Conservation (phyloP, 2,329 filamentous ascomycete genomes). For the Fusarium robinianum region DNA sequence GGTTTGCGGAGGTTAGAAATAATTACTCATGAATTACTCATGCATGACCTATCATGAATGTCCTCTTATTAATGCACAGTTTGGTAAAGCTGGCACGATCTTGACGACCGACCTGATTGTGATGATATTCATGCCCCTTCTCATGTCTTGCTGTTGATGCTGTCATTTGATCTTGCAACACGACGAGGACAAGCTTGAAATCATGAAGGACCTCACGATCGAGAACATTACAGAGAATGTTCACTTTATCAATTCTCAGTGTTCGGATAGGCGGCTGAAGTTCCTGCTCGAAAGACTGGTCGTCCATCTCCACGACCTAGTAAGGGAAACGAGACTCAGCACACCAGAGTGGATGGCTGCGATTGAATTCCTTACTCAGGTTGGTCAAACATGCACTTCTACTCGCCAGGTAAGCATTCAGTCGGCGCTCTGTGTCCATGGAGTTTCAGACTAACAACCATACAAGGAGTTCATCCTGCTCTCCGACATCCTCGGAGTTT, state of each 20-base stretch:
- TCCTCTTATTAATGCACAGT: no score
- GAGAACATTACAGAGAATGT: conserved; percentile 78
- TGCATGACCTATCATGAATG: no score
- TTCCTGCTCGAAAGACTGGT: conserved; percentile 73
- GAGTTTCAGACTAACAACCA: no score
- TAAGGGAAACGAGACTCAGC: conserved; percentile 72
- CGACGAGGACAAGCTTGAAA: no score
- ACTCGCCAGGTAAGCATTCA: conserved; percentile 71
- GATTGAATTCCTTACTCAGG: conserved; percentile 68
- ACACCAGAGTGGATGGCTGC: conserved; percentile 75
- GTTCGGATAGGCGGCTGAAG: conserved; percentile 62
- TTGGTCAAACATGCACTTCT: conserved; percentile 70
- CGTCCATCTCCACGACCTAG: conserved; percentile 75
- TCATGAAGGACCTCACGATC: conserved; percentile 63
- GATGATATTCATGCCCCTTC: no score
- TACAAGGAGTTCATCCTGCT: conserved; percentile 82
- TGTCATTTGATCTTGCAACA: no score
- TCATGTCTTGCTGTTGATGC: no score
- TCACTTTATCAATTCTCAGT: conserved; percentile 70
- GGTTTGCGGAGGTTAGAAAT: no score
- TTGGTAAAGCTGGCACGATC: no score
- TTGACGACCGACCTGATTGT: no score
- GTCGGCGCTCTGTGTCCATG: no score
- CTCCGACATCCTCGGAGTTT: conserved; percentile 74
- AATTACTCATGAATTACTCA: no score